Evolutionary conservation across 805 yeast genomes (phyloP), one percentile per base, ranked within the genome.

Genomic region (Ogataea ramenticola): DNA sequence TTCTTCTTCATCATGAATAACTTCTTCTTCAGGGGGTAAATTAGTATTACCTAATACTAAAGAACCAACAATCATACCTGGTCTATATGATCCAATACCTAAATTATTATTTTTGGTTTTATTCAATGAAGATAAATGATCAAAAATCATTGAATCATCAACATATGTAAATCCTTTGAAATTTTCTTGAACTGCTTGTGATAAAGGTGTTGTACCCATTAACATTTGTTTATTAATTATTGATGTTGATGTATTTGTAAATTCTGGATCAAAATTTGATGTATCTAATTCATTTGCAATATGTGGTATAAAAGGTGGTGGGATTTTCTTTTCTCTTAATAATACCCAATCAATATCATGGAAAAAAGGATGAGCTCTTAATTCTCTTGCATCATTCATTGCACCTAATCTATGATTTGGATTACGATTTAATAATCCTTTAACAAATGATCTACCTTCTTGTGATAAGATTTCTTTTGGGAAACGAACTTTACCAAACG

Each of bases 271-370:
- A 65, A 93, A 93, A 65, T 93, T 93, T 4, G 96, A 86, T 3
- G 96, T 91, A 64, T 93, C 99, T 2, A 93, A 80, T 60, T 93
- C 99, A 35, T 87, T 82, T 10, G 83, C 69, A 50, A 93, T 75
- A 61, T 88, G 96, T 3, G 99, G 99, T 64, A 88, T 88, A 71
- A 88, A 91, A 2, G 99, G 99, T 22, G 99, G 99, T 36, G 96
- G 95, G 10, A 91, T 78, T 57, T 82, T 84, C 68, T 89, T 91
- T 52, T 78, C 74, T 51, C 73, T 74, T 48, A 93, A 71, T 40
- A 82, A 69, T 26, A 77, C 79, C 99, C 99, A 93, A 62, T 93
- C 95, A 50, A 93, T 75, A 56, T 91, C 98, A 45, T 75, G 72
- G 67, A 93, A 91, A 55, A 93, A 93, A 15, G 96, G 86, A 65